Evolutionary conservation across 306 rosid genomes (phyloP).

Genomic region (Glycine latifolia): DNA sequence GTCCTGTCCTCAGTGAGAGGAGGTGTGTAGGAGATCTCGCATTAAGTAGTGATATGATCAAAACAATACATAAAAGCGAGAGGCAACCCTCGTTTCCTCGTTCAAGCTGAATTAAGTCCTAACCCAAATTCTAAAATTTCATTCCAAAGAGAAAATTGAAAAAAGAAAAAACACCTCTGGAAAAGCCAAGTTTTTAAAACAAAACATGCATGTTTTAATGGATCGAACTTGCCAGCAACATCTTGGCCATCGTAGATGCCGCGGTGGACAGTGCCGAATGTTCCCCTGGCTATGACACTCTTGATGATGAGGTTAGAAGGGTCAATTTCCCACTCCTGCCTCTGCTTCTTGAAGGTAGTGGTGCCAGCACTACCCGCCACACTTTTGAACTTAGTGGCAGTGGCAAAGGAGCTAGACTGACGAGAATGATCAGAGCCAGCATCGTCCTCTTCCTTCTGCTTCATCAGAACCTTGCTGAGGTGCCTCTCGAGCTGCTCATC

Average conservation of each 20-base stretch:
- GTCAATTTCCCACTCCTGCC: constrained; percentile 90
- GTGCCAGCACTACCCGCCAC: background rate
- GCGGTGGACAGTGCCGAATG: constrained; percentile 87
- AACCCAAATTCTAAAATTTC: no score
- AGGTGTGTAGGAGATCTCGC: no score
- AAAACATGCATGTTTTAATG: no score
- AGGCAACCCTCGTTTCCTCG: no score
- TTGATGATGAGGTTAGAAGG: constrained; percentile 79
- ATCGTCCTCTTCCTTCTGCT: constrained; percentile 57
- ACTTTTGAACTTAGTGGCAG: constrained; percentile 1
- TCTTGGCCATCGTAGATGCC: constrained; percentile 82
- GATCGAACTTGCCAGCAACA: constrained; percentile 66
- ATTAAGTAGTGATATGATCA: no score
- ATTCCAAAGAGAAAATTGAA: background rate
- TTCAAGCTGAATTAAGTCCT: no score
- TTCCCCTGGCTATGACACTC: constrained; percentile 79
- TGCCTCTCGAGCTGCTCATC: constrained; percentile 87
- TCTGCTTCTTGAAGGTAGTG: constrained; percentile 47
- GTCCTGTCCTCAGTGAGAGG: no score
- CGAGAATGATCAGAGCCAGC: constrained; percentile 10
- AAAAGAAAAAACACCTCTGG: background rate
- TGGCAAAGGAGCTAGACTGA: background rate
- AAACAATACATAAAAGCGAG: no score
- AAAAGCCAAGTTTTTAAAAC: background rate
- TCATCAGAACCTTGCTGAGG: constrained; percentile 67